Evolutionary conservation across 2,329 filamentous ascomycete species (phyloP), one percentile per base, ranked within the genome.

Genomic region (Fusarium agapanthi): DNA sequence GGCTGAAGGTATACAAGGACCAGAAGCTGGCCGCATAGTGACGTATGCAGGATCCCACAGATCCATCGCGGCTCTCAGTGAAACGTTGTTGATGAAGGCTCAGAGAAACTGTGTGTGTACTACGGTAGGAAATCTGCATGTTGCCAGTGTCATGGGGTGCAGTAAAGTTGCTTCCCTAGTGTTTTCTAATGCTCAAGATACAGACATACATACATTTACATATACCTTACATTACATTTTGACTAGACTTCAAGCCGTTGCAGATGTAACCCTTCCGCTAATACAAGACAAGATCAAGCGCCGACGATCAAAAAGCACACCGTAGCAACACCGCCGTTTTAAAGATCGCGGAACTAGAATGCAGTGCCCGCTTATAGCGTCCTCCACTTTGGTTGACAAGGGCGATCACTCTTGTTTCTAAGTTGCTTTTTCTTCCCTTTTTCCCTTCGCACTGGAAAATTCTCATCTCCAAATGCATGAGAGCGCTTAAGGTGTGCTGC

Each of bases 371-470:
- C 28, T 51, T 51, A 69, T 76, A 75, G 75, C 73, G 75, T 56
- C 66, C 53, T 64, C 55, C 50, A 41, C 71, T 67, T 69, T 64
- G 53, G 26, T 24, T 24, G 54, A 61, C 72, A 70, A 60, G 71
- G 72, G 60, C 63, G 48, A 51, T 51, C 41, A 55, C 30, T 69
- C 40, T 61, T 67, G 64, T 60, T 67, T 45, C 30, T 34, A 24
- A 4, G 22, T 54, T 54, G 34, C 34, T 54, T 40, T 64, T 77
- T 67, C 69, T 69, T 68, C 64, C 22, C 71, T 73, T 62, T 70
- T 64, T 72, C 67, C 44, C 73, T 76, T 76, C 64, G 53, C 74
- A 75, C 71, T 71, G 63, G 50, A 50, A 67, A 72, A 76, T 62
- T 62, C 60, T 60, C 55, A 24, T 65, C 41, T 30, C 35, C 40